Conservation (phyloP, 257 asterid species). For the Ilex asprella region DNA sequence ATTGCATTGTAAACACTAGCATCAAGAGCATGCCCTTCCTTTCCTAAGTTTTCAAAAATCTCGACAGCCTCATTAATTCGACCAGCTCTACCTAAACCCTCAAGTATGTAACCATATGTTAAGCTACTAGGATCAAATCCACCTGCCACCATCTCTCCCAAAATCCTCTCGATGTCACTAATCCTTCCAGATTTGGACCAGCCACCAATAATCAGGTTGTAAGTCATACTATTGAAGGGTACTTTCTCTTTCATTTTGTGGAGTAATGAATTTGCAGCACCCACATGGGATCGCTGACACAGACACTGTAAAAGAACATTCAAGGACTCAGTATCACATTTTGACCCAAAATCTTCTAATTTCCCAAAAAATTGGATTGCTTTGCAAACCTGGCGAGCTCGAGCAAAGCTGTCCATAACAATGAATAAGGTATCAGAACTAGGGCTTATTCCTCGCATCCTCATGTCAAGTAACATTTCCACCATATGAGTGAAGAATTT, state of each 20-base stretch:
- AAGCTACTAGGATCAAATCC: slow-evolving; percentile 59
- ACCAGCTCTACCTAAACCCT: slow-evolving; percentile 81
- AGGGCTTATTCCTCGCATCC: slow-evolving; percentile 30
- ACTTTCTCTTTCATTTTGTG: slow-evolving; percentile 50
- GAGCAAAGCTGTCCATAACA: slow-evolving; percentile 57
- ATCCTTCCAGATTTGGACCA: slow-evolving; percentile 72
- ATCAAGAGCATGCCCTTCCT: slow-evolving; percentile 29
- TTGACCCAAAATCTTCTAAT: slow-evolving; percentile 49
- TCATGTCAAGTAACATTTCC: slow-evolving; percentile 49
- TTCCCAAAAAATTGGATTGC: slow-evolving; percentile 46
- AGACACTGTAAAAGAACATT: slow-evolving; percentile 54
- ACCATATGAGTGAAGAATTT: slow-evolving; percentile 59
- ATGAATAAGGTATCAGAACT: slow-evolving; percentile 46
- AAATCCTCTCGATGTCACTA: slow-evolving; percentile 45
- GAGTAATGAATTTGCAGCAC: slow-evolving; percentile 55
- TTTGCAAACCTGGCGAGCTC: slow-evolving; percentile 54
- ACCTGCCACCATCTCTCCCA: slow-evolving; percentile 63
- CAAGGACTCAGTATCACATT: slow-evolving; percentile 36
- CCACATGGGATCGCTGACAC: slow-evolving; percentile 43
- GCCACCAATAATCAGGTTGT: slow-evolving; percentile 63
- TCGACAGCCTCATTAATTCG: slow-evolving; percentile 49
- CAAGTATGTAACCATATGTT: slow-evolving; percentile 57
- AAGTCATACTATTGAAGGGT: slow-evolving; percentile 33
- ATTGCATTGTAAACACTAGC: slow-evolving; percentile 69
- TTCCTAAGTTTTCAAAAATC: slow-evolving; percentile 51